phyloP scores from a whole-genome alignment of 306 rosid genomes.

The Sicyos baderoa region DNA sequence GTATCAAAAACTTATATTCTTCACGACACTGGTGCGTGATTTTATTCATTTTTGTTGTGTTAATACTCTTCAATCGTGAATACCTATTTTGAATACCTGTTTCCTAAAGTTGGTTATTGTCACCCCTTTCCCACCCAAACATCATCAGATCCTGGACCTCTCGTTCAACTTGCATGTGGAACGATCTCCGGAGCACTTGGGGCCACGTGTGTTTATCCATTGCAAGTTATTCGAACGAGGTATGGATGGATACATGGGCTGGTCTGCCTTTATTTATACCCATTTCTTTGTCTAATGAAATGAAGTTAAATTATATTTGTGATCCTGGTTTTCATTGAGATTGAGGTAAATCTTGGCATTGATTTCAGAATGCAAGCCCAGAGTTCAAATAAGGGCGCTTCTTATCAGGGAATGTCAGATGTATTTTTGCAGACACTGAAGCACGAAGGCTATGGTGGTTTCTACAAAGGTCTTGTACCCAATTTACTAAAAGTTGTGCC shows the following conservation, averaged over 20 bases:
- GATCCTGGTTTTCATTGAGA: constrained; percentile 17
- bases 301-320: constrained; percentile 12
- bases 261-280: constrained; percentile 13
- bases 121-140: neutral
- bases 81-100: neutral
- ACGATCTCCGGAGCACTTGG: constrained; percentile 90
- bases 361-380: constrained; percentile 90
- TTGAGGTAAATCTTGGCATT: neutral
- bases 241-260: constrained; percentile 30
- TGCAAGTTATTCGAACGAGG: constrained; percentile 93
- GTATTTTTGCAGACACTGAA: constrained; percentile 76
- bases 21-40: constrained; percentile 53
- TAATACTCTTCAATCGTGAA: neutral
- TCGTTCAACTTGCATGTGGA: constrained; percentile 87
- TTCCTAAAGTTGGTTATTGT: constrained; percentile 11
- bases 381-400: constrained; percentile 25
- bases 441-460: constrained; percentile 67
- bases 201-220: constrained; percentile 91
- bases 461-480: constrained; percentile 92
- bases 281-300: constrained; percentile 18
- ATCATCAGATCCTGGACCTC: constrained; percentile 78
- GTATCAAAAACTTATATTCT: constrained; percentile 73
- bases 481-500: constrained; percentile 92
- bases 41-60: neutral
- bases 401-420: constrained; percentile 67